These are phyloP conservation scores for Inga leiocalycina DNA, from an alignment of 306 rosid genomes.

Conservation along the genomic window DNA sequence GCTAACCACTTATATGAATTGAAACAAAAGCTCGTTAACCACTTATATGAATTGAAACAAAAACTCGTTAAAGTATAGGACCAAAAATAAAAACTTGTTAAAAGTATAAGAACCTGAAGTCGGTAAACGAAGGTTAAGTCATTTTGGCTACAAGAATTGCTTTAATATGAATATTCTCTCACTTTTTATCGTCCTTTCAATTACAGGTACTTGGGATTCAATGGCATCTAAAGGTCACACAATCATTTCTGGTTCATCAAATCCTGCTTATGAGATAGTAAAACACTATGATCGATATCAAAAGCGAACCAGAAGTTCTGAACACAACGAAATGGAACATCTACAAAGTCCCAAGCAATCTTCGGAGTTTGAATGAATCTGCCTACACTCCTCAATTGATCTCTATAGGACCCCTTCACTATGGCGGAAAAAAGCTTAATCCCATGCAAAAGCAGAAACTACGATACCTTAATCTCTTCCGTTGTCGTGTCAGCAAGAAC, in stretches of 20 bases:
- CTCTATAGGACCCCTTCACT: constrained; percentile 50
- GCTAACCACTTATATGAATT: too few relatives aligned
- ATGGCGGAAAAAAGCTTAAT: neutral
- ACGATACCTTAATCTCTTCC: constrained; percentile 31
- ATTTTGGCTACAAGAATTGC: neutral
- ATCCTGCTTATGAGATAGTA: constrained; percentile 22
- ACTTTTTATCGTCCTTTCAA: neutral
- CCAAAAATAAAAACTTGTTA: too few relatives aligned
- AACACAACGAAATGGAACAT: constrained; percentile 27
- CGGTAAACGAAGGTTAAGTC: neutral
- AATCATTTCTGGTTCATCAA: constrained; percentile 1
- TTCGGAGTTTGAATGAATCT: constrained; percentile 32
- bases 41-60: too few relatives aligned
- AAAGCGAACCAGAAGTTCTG: neutral
- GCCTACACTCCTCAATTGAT: neutral
- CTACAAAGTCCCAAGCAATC: constrained; percentile 46
- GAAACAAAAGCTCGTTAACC: too few relatives aligned
- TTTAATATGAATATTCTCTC: neutral
- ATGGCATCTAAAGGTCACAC: neutral
- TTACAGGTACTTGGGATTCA: neutral
- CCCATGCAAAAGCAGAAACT: constrained; percentile 30
- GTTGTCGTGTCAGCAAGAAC: constrained; percentile 3
- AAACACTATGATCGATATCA: constrained; percentile 31
- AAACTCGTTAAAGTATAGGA: too few relatives aligned
- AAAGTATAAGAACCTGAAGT: too few relatives aligned